Percentiles rank a stretch among this genome's conserved stretches.
phyloP scores from a whole-genome alignment of 1,284 basidiomycete genomes.

The Tilletia walkeri region DNA sequence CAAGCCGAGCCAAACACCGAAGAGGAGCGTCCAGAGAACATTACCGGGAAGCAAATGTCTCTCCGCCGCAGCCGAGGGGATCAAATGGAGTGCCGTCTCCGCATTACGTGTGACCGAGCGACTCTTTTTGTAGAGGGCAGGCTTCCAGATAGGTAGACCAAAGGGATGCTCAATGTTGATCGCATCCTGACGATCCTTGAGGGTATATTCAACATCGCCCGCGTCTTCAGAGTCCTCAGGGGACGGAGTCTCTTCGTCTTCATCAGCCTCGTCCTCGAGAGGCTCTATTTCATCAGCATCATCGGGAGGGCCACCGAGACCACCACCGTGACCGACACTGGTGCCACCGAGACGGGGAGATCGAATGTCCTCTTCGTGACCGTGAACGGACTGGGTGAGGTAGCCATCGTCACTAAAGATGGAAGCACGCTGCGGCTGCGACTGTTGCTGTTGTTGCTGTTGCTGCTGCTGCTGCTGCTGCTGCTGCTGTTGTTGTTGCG shows the following conservation, averaged over 20 bases:
- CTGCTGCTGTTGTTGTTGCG: not conserved
- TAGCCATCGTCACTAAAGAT: slow-evolving; percentile 13
- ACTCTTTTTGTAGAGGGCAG: slow-evolving; percentile 96
- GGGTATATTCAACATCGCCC: slow-evolving; percentile 76
- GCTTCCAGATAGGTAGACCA: slow-evolving; percentile 99
- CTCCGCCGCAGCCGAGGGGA: slow-evolving; percentile 86
- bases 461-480: not conserved
- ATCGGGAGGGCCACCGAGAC: slow-evolving; percentile 17
- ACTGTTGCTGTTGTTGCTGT: not conserved
- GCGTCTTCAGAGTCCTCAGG: slow-evolving; percentile 12
- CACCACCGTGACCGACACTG: slow-evolving; percentile 23
- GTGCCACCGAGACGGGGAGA: slow-evolving; percentile 10
- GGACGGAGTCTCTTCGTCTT: slow-evolving; percentile 16
- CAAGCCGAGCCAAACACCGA: slow-evolving; percentile 76
- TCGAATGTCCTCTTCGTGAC: not conserved
- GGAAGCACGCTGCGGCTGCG: not conserved
- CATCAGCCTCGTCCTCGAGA: slow-evolving; percentile 24
- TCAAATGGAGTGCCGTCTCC: slow-evolving; percentile 85
- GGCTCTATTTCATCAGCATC: slow-evolving; percentile 26
- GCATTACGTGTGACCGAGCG: slow-evolving; percentile 94
- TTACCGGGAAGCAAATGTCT: slow-evolving; percentile 88
- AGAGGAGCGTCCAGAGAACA: slow-evolving; percentile 81
- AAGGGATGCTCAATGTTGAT: slow-evolving; percentile 99
- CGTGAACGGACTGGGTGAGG: not conserved
- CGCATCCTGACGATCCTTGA: slow-evolving; percentile 90